Percentiles rank a stretch among this genome's conserved stretches.
These are phyloP conservation scores for Liriodendron chinense DNA, from an alignment of 164 flowering plant genomes.

Conservation along the genomic window DNA sequence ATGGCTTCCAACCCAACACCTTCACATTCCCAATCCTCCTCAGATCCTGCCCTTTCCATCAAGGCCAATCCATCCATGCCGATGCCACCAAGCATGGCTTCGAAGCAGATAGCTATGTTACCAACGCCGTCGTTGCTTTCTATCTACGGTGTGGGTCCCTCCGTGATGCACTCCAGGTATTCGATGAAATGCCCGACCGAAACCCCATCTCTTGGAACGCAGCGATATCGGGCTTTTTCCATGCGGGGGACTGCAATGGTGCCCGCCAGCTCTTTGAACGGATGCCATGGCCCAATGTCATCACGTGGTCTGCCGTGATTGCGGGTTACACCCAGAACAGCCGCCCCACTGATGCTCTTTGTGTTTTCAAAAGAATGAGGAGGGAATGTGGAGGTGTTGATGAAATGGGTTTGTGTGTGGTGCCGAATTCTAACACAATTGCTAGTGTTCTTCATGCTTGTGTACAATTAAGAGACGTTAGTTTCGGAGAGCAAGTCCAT, in stretches of 20 bases:
- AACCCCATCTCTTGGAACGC: slow-evolving; percentile 18
- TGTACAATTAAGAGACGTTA: slow-evolving; percentile 18
- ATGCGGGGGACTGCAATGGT: slow-evolving; percentile 12
- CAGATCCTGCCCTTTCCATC: slow-evolving; percentile 7
- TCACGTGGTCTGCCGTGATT: slow-evolving; percentile 26
- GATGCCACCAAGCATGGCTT: slow-evolving; percentile 25
- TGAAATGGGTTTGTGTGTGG: slow-evolving; percentile 5
- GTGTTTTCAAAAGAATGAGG: slow-evolving; percentile 19
- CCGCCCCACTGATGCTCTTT: slow-evolving; percentile 14
- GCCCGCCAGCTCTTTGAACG: slow-evolving; percentile 16
- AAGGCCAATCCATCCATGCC: slow-evolving; percentile 20
- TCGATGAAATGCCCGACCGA: slow-evolving; percentile 22
- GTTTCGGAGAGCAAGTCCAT: slow-evolving; percentile 26
- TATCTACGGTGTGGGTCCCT: slow-evolving; percentile 11
- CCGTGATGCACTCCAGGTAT: slow-evolving; percentile 14
- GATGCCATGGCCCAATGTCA: slow-evolving; percentile 16
- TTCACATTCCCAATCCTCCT: slow-evolving; percentile 23
- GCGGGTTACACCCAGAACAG: slow-evolving; percentile 22
- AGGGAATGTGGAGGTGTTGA: slow-evolving; percentile 1
- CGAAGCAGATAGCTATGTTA: slow-evolving; percentile 14
- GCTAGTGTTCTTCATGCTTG: slow-evolving; percentile 21
- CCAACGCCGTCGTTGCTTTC: slow-evolving; percentile 15
- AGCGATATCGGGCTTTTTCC: slow-evolving; percentile 20
- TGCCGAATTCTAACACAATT: slow-evolving; percentile 22
- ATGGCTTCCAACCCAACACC: slow-evolving; percentile 23